Evolutionary conservation across 768 basidiomycete species (phyloP).

Genomic region (Polyporus arcularius): DNA sequence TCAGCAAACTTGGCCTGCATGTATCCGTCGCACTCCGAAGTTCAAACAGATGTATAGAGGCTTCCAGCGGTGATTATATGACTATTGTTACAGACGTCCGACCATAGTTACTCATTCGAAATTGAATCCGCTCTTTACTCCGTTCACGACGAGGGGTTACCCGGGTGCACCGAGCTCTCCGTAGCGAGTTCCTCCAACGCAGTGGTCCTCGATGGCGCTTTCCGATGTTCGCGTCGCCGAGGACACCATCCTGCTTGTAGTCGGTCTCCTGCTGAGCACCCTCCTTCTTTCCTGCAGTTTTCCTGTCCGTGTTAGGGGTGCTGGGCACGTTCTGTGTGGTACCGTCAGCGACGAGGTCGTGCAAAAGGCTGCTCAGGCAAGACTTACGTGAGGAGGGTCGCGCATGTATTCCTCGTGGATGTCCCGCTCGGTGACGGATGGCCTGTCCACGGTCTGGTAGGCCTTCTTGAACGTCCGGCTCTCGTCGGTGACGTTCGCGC

Average conservation of each 20-base stretch:
- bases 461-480: constrained; percentile 30
- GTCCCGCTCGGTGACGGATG: constrained; percentile 30
- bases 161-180: constrained; percentile 29
- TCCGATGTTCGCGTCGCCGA: constrained; percentile 23
- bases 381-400: constrained; percentile 33
- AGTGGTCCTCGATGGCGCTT: constrained; percentile 23
- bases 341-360: background rate
- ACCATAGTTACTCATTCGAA: background rate
- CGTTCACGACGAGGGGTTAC: constrained; percentile 1
- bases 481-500: constrained; percentile 14
- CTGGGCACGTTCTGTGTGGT: constrained; percentile 19
- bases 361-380: background rate
- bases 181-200: constrained; percentile 21
- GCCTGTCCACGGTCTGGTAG: constrained; percentile 29
- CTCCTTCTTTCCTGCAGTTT: constrained; percentile 26
- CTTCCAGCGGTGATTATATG: too few species aligned
- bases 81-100: background rate
- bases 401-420: constrained; percentile 37
- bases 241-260: constrained; percentile 19
- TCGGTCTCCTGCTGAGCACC: constrained; percentile 18
- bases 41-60: too few species aligned
- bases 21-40: too few species aligned
- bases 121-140: background rate
- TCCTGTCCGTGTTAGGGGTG: constrained; percentile 11
- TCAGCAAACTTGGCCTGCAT: too few species aligned